A percentile compares a stretch with the other conserved stretches of the same genome.
Conservation (phyloP, 2,329 filamentous ascomycete genomes). For the Trichoderma cornu-damae region DNA sequence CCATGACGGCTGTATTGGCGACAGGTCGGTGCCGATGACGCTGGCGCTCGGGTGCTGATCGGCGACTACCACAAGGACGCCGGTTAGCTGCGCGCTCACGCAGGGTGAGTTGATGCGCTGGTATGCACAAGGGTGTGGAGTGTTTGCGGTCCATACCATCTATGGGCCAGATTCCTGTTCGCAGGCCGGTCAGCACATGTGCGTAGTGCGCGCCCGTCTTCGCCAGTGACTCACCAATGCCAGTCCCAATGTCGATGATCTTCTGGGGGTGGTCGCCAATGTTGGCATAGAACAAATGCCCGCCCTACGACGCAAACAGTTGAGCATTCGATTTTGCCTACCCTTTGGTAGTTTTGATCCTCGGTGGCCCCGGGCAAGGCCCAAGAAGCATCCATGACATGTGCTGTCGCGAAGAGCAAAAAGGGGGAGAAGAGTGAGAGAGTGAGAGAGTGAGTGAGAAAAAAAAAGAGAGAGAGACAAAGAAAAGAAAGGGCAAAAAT, state of each 20-base stretch:
- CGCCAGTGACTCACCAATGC: constrained; percentile 37
- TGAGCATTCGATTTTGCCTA: not conserved
- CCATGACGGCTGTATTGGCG: constrained; percentile 43
- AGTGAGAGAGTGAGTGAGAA: no score
- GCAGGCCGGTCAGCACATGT: not conserved
- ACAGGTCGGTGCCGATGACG: constrained; percentile 40
- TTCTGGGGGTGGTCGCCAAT: constrained; percentile 37
- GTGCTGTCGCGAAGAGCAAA: not conserved
- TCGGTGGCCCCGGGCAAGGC: not conserved
- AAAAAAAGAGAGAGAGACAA: no score
- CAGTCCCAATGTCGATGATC: constrained; percentile 47
- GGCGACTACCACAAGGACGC: constrained; percentile 30
- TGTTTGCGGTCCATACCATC: constrained; percentile 34
- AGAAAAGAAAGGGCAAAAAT: not conserved
- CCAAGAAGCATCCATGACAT: not conserved
- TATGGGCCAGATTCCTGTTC: constrained; percentile 48
- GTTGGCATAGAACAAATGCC: constrained; percentile 38
- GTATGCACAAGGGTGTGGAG: not conserved
- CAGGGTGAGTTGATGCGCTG: constrained; percentile 7
- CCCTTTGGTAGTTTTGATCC: not conserved
- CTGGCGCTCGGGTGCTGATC: constrained; percentile 39
- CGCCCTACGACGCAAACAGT: constrained; percentile 27
- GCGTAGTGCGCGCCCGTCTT: not conserved
- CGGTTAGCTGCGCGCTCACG: not conserved
- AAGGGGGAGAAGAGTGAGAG: no score